Base-by-base conservation (phyloP, 2,329 filamentous ascomycete genomes). In the Beauveria sp. region DNA sequence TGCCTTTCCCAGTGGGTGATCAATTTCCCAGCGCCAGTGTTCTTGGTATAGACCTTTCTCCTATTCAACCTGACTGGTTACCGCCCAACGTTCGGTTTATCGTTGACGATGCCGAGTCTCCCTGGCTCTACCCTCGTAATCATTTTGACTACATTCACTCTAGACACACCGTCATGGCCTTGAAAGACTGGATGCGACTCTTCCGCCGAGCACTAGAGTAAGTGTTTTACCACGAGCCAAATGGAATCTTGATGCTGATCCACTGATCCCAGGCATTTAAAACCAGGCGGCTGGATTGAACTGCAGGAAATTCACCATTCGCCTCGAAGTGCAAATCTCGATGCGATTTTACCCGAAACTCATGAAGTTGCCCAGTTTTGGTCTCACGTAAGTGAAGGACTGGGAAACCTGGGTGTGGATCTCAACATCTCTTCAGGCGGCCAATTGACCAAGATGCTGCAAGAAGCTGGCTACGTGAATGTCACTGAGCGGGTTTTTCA, bases 91-190 rank as follows among this genome's bases (percentile, higher is more conserved):
- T 83, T 22, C 74, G 75, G 26, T 84, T 84, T 65, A 72, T 82
- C 67, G 75, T 85, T 12, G 83, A 86, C 62, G 83, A 86, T 63
- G 76, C 81, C 28, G 83, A 86, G 69, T 77, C 76, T 61, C 75
- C 77, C 5, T 86, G 83, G 83, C 69, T 84, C 18, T 77, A 83
- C 63, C 78, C 79, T 5, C 67, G 69, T 4, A 78, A 83, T 62
- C 76, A 80, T 56, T 86, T 85, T 59, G 83, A 87, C 68, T 85
- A 84, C 62, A 78, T 87, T 40, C 84, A 86, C 67, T 78, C 80
- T n/a, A 76, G 84, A 3, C 79, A 83, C 61, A 80, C 81, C 1
- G 79, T 81, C 16, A 78, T 80, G 74, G 81, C 79, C 2, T 80
- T 86, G 62, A 79, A 77, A 54, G 76, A 85, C 66, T 86, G 83